Evolutionary conservation across 2,329 filamentous ascomycete species (phyloP).

Genomic region (Xylariaceae sp.): DNA sequence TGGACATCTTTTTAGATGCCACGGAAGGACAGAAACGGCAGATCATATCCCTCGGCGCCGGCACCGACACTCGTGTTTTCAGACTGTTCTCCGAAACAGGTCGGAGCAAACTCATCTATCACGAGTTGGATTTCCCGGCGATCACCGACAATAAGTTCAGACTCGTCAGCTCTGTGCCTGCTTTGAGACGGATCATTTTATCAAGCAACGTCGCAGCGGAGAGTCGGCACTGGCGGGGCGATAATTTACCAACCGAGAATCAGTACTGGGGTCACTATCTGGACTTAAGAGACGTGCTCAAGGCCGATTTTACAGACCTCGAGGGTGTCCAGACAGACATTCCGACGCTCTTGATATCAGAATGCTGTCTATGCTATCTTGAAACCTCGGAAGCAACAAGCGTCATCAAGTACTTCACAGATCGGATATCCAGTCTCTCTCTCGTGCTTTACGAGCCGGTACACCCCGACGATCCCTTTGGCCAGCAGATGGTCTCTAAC

Average conservation of each 20-base stretch:
- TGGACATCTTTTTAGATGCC: conserved; percentile 64
- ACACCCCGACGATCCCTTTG: conserved; percentile 79
- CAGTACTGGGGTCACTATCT: conserved; percentile 60
- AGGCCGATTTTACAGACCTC: conserved; percentile 29
- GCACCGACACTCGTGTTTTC: conserved; percentile 88
- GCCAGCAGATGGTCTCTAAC: conserved; percentile 88
- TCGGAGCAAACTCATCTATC: conserved; percentile 62
- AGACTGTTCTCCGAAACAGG: conserved; percentile 58
- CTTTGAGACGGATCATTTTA: conserved; percentile 38
- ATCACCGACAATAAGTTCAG: conserved; percentile 68
- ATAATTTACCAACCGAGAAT: conserved; percentile 36
- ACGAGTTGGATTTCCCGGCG: conserved; percentile 85
- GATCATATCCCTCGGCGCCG: conserved; percentile 88
- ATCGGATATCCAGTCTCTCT: conserved; percentile 46
- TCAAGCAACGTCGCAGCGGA: conserved; percentile 27
- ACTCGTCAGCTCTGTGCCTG: conserved; percentile 46
- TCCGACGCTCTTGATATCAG: conserved; percentile 85
- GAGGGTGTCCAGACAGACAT: conserved; percentile 51
- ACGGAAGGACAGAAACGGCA: conserved; percentile 52
- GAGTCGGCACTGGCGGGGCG: conserved; percentile 41
- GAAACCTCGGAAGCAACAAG: conserved; percentile 59
- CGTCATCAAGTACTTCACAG: conserved; percentile 65
- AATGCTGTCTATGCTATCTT: conserved; percentile 94
- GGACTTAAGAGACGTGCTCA: conserved; percentile 64
- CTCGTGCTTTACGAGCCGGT: conserved; percentile 89